Evolutionary conservation across 345 rosid species (phyloP).

Genomic region (Cardamine occulta): DNA sequence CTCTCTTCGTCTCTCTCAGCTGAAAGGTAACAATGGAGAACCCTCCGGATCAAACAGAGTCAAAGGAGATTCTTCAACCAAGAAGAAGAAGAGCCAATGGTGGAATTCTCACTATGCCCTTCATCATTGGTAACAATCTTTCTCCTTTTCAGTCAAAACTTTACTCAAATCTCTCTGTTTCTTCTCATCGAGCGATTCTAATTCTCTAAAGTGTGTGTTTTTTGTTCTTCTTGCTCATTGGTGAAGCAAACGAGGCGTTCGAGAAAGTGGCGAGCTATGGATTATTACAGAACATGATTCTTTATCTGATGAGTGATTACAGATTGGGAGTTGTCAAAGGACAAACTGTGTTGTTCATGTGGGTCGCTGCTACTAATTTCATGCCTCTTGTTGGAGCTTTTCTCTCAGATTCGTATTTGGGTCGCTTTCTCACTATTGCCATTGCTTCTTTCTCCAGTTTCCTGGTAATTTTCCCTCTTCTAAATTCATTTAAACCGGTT

Average conservation of each 20-base stretch:
- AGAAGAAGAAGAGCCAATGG: constrained; percentile 51
- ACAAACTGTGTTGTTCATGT: constrained; percentile 61
- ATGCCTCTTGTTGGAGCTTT: constrained; percentile 73
- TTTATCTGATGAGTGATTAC: constrained; percentile 65
- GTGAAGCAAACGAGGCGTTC: constrained; percentile 69
- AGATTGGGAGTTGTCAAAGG: constrained; percentile 58
- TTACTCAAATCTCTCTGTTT: not conserved
- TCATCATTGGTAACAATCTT: constrained; percentile 62
- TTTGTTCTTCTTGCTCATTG: not conserved
- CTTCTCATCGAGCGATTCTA: not conserved
- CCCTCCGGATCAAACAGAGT: constrained; percentile 47
- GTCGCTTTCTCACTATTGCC: constrained; percentile 73
- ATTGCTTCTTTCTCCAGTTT: constrained; percentile 64
- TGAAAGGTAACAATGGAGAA: constrained; percentile 45
- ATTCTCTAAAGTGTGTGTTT: not conserved
- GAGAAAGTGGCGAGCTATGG: constrained; percentile 92
- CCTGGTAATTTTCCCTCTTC: constrained; percentile 51
- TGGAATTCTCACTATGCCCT: constrained; percentile 77
- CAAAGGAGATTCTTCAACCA: constrained; percentile 37
- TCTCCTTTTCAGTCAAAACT: not conserved
- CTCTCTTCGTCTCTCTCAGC: not conserved
- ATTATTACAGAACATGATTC: constrained; percentile 65
- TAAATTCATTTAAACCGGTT: not conserved
- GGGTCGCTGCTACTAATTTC: constrained; percentile 76
- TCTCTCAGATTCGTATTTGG: constrained; percentile 70